Conservation (phyloP, 192 early-diverging fungal genomes). For the Umbelopsis isabellina region DNA sequence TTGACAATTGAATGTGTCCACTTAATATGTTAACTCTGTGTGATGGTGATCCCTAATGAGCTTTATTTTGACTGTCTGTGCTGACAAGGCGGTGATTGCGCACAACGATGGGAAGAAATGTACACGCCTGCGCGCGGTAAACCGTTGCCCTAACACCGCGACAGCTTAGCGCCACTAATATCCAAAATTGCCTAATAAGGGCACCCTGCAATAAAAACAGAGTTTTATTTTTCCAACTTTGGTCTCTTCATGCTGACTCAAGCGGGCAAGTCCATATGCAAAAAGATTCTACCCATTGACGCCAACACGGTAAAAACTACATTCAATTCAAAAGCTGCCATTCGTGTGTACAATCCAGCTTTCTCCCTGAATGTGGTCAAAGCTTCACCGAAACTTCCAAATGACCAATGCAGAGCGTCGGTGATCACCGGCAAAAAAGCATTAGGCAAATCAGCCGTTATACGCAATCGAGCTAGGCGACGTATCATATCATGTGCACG, state of each 20-base stretch:
- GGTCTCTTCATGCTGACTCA: constrained; percentile 19
- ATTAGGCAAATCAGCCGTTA: constrained; percentile 2
- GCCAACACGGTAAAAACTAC: not conserved
- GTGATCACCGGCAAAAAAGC: constrained; percentile 17
- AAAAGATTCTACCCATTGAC: constrained; percentile 5
- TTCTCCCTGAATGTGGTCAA: constrained; percentile 2
- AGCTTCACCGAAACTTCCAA: not conserved
- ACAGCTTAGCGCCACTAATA: not conserved
- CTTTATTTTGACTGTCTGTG: no score
- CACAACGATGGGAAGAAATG: no score
- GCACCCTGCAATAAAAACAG: not conserved
- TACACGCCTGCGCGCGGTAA: no score
- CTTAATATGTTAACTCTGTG: constrained; percentile 5
- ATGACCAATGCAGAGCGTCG: not conserved
- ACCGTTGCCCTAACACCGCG: no score
- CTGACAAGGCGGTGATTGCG: no score
- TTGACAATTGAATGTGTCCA: no score
- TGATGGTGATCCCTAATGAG: constrained; percentile 15
- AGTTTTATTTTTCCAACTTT: not conserved
- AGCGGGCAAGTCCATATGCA: constrained; percentile 11
- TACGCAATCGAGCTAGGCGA: constrained; percentile 1
- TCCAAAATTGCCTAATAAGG: constrained; percentile 14
- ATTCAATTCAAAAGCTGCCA: not conserved
- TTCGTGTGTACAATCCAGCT: not conserved
- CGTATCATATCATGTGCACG: constrained; percentile 2